Evolutionary conservation across 257 asterid genomes (phyloP).

Genomic region (Verbascum thapsus): DNA sequence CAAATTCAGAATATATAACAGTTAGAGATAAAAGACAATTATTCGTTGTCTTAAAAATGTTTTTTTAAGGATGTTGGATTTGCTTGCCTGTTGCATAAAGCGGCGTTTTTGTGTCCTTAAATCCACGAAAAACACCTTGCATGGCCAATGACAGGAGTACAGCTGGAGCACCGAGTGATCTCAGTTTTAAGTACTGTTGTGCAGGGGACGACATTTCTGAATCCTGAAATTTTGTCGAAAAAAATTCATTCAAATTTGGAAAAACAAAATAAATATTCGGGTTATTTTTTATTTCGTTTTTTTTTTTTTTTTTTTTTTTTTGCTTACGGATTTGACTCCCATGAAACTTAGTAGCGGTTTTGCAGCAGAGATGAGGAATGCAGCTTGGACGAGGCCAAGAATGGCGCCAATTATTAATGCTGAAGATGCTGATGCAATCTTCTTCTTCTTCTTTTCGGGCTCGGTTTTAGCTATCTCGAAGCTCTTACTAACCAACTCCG

Average conservation of each 20-base stretch:
- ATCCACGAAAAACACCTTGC: slow-evolving; percentile 87
- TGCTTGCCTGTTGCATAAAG: slow-evolving; percentile 64
- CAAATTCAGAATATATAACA: neutral
- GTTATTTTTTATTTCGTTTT: no score
- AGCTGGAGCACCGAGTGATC: slow-evolving; percentile 84
- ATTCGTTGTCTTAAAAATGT: neutral
- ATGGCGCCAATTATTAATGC: slow-evolving; percentile 63
- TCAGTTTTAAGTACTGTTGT: slow-evolving; percentile 53
- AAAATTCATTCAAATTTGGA: no score
- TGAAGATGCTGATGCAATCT: slow-evolving; percentile 74
- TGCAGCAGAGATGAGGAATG: slow-evolving; percentile 53
- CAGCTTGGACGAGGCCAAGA: slow-evolving; percentile 72
- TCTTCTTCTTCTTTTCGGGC: slow-evolving; percentile 51
- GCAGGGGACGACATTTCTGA: slow-evolving; percentile 67
- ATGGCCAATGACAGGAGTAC: slow-evolving; percentile 73
- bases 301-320: neutral
- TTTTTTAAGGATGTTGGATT: slow-evolving; percentile 8
- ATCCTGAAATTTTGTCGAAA: slow-evolving; percentile 38
- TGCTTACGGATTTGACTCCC: slow-evolving; percentile 71
- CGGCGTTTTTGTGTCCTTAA: slow-evolving; percentile 79
- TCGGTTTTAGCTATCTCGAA: slow-evolving; percentile 37
- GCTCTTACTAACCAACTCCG: slow-evolving; percentile 25
- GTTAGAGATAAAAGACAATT: slow-evolving; percentile 10
- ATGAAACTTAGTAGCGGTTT: slow-evolving; percentile 65
- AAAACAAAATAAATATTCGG: no score